A percentile compares a stretch with the other conserved stretches of the same genome.
phyloP scores from a whole-genome alignment of 768 basidiomycete species.

The Pisolithus marmoratus region DNA sequence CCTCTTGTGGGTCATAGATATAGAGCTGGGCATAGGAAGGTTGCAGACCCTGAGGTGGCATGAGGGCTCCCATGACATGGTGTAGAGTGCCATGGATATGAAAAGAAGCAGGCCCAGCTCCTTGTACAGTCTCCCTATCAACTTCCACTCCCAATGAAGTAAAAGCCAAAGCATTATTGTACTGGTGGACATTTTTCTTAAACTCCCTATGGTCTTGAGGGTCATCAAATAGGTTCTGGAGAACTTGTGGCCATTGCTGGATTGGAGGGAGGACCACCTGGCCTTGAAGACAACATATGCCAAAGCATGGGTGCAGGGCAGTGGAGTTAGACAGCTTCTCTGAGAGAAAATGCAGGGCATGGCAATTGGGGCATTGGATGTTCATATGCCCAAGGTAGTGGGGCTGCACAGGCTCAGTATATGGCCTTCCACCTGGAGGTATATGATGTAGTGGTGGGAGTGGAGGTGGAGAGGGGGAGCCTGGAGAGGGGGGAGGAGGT shows the following conservation, averaged over 20 bases:
- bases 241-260: constrained; percentile 5
- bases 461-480: neutral
- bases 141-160: constrained; percentile 32
- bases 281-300: constrained; percentile 24
- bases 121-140: constrained; percentile 16
- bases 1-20: constrained; percentile 21
- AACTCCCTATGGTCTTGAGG: too few relatives aligned
- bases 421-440: constrained; percentile 3
- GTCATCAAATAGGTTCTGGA: constrained; percentile 5
- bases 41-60: too few relatives aligned
- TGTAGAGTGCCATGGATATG: constrained; percentile 30
- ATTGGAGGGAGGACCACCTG: constrained; percentile 17
- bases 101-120: constrained; percentile 13
- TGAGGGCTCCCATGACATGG: too few relatives aligned
- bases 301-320: constrained; percentile 6
- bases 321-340: constrained; percentile 7
- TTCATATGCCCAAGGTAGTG: constrained; percentile 6
- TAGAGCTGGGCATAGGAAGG: constrained; percentile 36
- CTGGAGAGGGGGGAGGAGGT: neutral
- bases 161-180: constrained; percentile 37
- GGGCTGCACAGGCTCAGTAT: constrained; percentile 5
- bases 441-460: too few relatives aligned
- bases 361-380: constrained; percentile 10
- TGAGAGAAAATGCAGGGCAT: constrained; percentile 12
- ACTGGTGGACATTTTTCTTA: constrained; percentile 29